Evolutionary conservation across 2,329 filamentous ascomycete species (phyloP), one percentile per base, ranked within the genome.

Genomic region (Exserohilum rostratum): DNA sequence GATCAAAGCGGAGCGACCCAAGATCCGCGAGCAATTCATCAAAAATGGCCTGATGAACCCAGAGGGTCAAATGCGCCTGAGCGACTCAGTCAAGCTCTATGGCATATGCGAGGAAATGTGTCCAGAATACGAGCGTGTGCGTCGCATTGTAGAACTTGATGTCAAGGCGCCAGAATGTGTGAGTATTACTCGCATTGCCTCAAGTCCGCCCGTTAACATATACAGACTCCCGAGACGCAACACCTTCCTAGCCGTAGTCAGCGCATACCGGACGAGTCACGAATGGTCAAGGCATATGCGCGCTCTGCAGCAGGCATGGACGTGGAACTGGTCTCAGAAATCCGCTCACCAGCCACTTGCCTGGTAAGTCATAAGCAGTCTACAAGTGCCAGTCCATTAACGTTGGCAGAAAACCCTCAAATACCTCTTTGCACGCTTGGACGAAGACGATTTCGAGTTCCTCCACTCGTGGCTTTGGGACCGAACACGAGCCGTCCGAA

Each of bases 391-490:
- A 50, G 25, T 50, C 38, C 40, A 50, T 53, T 53, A 59, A 59
- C 44, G 5, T 29, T 11, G 42, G n/a, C 55, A 77, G 70, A 70
- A 71, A 67, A 79, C 79, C 2, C 71, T 78, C 61, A 71, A 78
- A 37, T 79, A 79, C 54, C 70, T 82, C 13, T 74, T 79, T 53
- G 56, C 75, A 33, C 71, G 77, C 74, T 50, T 87, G 7, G 72
- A 87, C 50, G 78, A 77, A 35, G 80, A 83, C 25, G 77, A 82
- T 15, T 66, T 73, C 33, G 60, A 66, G 20, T 68, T 64, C n/a
- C 79, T 86, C 11, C 83, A 87, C 64, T 81, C 82, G 56, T 88
- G 87, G 68, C 80, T 88, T 22, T 88, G 86, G 86, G 85, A 88
- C 66, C 80, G 86, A 15, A 87, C 85, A 30, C 80, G 86, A 42